A percentile compares a stretch with the other conserved stretches of the same genome.
These are phyloP conservation scores for Coprinellus aureogranulatus DNA, from an alignment of 768 basidiomycete genomes.

Conservation along the genomic window DNA sequence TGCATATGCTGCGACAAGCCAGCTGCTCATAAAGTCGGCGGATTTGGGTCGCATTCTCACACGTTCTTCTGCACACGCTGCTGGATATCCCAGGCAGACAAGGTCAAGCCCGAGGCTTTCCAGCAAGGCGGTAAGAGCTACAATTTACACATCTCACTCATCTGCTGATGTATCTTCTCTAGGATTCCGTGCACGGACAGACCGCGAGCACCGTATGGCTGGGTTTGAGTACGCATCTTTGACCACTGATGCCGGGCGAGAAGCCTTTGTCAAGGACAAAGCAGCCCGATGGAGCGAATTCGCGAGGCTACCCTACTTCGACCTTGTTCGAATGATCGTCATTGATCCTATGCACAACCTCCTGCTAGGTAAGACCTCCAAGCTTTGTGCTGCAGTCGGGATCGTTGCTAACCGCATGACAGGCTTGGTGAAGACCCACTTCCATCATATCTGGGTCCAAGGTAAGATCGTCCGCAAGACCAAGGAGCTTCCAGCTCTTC, in stretches of 20 bases:
- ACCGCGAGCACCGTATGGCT: neutral
- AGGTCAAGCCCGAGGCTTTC: constrained; percentile 10
- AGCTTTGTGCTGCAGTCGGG: neutral
- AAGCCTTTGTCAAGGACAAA: neutral
- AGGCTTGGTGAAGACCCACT: neutral
- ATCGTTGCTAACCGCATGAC: neutral
- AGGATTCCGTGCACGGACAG: neutral
- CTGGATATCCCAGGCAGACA: constrained; percentile 27
- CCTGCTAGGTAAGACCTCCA: neutral
- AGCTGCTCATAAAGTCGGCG: constrained; percentile 31
- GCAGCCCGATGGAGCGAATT: neutral
- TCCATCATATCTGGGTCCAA: neutral
- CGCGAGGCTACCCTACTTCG: neutral
- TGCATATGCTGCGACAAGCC: constrained; percentile 38
- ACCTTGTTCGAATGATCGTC: neutral
- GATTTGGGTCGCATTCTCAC: constrained; percentile 26
- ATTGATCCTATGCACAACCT: neutral
- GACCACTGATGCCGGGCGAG: neutral
- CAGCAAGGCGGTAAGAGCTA: neutral
- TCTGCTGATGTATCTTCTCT: too few species aligned
- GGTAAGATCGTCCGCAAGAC: neutral
- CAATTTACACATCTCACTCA: too few species aligned
- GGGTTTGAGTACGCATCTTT: neutral
- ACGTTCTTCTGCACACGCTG: constrained; percentile 33
- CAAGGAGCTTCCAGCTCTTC: neutral